Conservation (phyloP, 2,329 filamentous ascomycete genomes). For the Talaromyces funiculosus region DNA sequence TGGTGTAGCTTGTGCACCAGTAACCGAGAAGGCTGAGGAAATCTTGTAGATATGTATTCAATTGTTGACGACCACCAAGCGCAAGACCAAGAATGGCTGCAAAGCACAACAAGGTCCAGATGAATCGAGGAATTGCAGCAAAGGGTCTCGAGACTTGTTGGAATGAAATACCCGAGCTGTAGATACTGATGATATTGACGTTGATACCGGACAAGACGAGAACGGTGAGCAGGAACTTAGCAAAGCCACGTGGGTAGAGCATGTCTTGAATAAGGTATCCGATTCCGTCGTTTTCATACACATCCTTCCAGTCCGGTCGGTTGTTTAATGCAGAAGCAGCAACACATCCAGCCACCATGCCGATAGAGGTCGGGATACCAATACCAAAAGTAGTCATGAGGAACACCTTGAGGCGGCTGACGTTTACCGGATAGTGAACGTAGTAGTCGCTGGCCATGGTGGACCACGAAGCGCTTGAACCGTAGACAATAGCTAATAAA, state of each 20-base stretch:
- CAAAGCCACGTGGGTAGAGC: constrained; percentile 43
- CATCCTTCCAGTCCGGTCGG: constrained; percentile 35
- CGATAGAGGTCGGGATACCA: constrained; percentile 45
- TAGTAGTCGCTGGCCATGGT: constrained; percentile 45
- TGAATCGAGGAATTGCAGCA: constrained; percentile 41
- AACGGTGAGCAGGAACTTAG: constrained; percentile 39
- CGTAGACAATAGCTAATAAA: constrained; percentile 45
- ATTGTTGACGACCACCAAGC: constrained; percentile 39
- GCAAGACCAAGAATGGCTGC: constrained; percentile 42
- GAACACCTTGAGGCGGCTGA: constrained; percentile 45
- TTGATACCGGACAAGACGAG: constrained; percentile 41
- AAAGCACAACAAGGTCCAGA: constrained; percentile 47
- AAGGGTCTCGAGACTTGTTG: constrained; percentile 41
- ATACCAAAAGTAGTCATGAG: constrained; percentile 46
- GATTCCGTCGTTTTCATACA: constrained; percentile 38
- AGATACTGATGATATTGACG: constrained; percentile 45
- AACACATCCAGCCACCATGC: constrained; percentile 44
- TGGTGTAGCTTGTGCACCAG: constrained; percentile 47
- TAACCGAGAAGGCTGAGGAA: constrained; percentile 48
- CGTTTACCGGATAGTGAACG: constrained; percentile 45
- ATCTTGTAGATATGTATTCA: constrained; percentile 43
- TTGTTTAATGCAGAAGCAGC: constrained; percentile 41
- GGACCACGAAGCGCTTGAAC: constrained; percentile 47
- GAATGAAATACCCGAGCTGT: constrained; percentile 30
- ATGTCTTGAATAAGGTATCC: constrained; percentile 44